A percentile compares a stretch with the other conserved stretches of the same genome.
Evolutionary conservation across 2,329 filamentous ascomycete species (phyloP).

Genomic region (Hypomyces perniciosus): DNA sequence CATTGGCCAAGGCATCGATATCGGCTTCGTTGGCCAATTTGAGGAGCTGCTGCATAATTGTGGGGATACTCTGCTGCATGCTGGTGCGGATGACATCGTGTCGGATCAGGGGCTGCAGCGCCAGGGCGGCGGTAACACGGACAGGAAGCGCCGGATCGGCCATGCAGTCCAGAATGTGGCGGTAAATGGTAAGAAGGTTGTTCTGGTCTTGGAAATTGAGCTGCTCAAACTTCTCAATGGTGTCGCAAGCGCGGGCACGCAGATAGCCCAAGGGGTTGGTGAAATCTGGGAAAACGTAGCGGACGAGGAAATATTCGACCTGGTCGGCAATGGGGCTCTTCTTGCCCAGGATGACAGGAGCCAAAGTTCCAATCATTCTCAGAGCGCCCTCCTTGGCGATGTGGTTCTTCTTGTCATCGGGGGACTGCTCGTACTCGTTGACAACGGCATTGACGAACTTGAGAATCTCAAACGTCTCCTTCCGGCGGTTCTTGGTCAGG

Average conservation of each 20-base stretch:
- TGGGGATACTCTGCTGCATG: constrained; percentile 97
- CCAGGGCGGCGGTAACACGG: constrained; percentile 86
- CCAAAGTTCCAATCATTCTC: constrained; percentile 93
- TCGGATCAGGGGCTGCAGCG: constrained; percentile 89
- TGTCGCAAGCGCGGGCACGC: constrained; percentile 90
- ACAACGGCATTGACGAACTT: constrained; percentile 94
- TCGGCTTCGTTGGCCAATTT: constrained; percentile 98
- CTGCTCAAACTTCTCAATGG: constrained; percentile 95
- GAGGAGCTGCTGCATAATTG: constrained; percentile 97
- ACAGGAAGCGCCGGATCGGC: constrained; percentile 90
- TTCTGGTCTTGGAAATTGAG: constrained; percentile 94
- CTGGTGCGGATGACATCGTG: constrained; percentile 90
- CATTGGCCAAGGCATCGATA: constrained; percentile 92
- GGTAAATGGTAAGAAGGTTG: constrained; percentile 93
- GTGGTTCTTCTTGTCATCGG: constrained; percentile 86
- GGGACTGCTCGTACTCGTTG: constrained; percentile 79
- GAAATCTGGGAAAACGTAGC: constrained; percentile 98
- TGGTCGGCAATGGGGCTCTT: constrained; percentile 97
- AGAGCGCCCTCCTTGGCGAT: constrained; percentile 94
- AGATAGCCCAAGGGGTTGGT: constrained; percentile 87
- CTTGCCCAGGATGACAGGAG: constrained; percentile 91
- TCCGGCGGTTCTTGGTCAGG: constrained; percentile 87
- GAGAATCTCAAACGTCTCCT: constrained; percentile 91
- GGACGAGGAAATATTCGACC: constrained; percentile 96
- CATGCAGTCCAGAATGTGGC: constrained; percentile 95